phyloP scores from a whole-genome alignment of 352 stramenopile genomes.

The Pythium coloratum region DNA sequence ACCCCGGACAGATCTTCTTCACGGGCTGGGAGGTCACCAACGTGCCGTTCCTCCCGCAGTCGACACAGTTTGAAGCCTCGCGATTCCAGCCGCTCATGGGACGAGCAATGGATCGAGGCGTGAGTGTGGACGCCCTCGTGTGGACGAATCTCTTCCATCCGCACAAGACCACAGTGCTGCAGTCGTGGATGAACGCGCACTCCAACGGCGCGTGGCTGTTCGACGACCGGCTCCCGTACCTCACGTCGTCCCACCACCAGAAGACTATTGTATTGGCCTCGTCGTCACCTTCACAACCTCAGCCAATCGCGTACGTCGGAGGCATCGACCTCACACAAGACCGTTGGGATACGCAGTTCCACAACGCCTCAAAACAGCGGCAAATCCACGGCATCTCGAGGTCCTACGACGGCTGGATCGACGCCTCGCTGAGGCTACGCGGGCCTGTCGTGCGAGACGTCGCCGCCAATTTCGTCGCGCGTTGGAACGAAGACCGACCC shows the following conservation, averaged over 20 bases:
- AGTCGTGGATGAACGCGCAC: conserved; percentile 26
- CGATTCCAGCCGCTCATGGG: conserved; percentile 20
- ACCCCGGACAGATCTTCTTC: conserved; percentile 15
- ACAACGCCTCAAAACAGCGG: conserved; percentile 26
- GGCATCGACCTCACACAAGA: conserved; percentile 33
- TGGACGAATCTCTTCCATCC: conserved; percentile 26
- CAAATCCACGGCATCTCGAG: conserved; percentile 10
- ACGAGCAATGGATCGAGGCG: conserved; percentile 16
- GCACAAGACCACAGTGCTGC: conserved; percentile 7
- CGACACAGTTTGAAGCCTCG: conserved; percentile 5
- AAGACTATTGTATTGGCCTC: conserved; percentile 54
- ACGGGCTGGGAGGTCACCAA: conserved; percentile 31
- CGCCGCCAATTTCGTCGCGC: conserved; percentile 30
- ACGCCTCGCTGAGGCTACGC: conserved; percentile 26
- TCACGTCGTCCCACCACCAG: conserved; percentile 66
- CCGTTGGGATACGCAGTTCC: conserved; percentile 33
- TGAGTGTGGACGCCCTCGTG: conserved; percentile 20
- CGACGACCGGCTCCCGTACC: conserved; percentile 60
- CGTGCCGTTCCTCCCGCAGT: conserved; percentile 25
- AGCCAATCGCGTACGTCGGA: conserved; percentile 32
- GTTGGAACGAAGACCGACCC: conserved; percentile 28
- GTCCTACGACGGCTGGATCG: conserved; percentile 33
- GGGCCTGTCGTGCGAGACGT: conserved; percentile 31
- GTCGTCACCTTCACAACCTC: background rate
- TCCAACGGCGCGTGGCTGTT: conserved; percentile 37